Evolutionary conservation across 2,329 filamentous ascomycete species (phyloP).

Genomic region (Hymenoscyphus linearis): DNA sequence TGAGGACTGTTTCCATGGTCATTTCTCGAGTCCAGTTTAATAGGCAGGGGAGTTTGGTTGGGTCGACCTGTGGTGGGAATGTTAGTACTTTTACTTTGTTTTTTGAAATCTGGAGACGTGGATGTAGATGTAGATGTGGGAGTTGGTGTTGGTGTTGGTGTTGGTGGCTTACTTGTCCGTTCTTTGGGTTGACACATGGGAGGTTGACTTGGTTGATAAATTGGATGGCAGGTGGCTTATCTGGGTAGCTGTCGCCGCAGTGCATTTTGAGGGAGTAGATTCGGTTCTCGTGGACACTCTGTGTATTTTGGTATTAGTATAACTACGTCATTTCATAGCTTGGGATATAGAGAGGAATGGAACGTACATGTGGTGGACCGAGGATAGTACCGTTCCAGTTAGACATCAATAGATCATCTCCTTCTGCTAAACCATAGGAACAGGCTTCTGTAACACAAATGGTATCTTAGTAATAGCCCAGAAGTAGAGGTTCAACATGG

Average conservation of each 20-base stretch:
- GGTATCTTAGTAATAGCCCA: conserved; percentile 8
- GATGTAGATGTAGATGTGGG: too few species aligned
- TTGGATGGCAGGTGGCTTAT: conserved; percentile 80
- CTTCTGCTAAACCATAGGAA: conserved; percentile 91
- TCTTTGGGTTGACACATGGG: conserved; percentile 80
- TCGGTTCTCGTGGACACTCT: conserved; percentile 96
- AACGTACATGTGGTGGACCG: conserved; percentile 83
- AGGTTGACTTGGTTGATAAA: conserved; percentile 95
- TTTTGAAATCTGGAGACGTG: background rate
- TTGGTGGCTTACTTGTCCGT: conserved; percentile 58
- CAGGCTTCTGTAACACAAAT: conserved; percentile 66
- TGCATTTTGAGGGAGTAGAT: conserved; percentile 98
- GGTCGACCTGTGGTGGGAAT: conserved; percentile 59
- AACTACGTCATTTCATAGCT: background rate
- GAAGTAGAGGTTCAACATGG: background rate
- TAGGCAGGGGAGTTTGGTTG: conserved; percentile 76
- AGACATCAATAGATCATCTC: conserved; percentile 92
- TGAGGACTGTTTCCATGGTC: conserved; percentile 90
- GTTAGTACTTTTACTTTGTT: background rate
- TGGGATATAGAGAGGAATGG: conserved; percentile 1
- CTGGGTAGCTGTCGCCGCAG: conserved; percentile 85
- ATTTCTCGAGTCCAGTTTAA: conserved; percentile 88
- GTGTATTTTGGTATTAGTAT: conserved; percentile 5
- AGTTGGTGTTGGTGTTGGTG: background rate
- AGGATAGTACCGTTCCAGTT: conserved; percentile 99